phyloP scores from a whole-genome alignment of 73 alveolate species.

The Symbiodinium natans region DNA sequence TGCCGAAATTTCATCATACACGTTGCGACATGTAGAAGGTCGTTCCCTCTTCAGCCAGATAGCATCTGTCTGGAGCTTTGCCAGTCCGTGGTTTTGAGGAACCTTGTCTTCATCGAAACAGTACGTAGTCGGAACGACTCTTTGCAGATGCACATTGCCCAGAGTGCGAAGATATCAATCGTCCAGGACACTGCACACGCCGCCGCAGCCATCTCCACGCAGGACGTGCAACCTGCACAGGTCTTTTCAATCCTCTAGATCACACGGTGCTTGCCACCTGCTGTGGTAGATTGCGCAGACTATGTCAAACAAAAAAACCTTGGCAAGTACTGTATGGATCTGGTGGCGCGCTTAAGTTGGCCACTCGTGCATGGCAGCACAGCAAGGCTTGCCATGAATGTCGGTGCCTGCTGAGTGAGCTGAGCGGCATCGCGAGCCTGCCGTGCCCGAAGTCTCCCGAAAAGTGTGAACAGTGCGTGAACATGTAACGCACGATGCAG shows the following conservation, averaged over 20 bases:
- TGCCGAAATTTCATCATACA: neutral
- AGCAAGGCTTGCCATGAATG: neutral
- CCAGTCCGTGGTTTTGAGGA: neutral
- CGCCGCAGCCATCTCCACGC: constrained; percentile 70
- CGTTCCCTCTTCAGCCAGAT: neutral
- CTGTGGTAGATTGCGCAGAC: neutral
- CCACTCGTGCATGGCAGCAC: neutral
- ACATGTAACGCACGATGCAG: no score
- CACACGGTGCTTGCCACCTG: neutral
- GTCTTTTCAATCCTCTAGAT: neutral
- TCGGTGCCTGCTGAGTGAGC: constrained; percentile 48
- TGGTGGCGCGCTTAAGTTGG: neutral
- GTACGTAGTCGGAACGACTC: no score
- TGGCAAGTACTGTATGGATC: neutral
- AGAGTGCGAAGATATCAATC: neutral
- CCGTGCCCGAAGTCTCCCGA: neutral
- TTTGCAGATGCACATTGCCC: no score
- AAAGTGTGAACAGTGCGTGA: no score
- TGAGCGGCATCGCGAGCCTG: constrained; percentile 87
- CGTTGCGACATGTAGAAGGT: no score
- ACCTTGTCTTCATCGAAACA: neutral
- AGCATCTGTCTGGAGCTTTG: neutral
- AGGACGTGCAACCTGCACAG: constrained; percentile 12
- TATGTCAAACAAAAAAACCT: neutral
- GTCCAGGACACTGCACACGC: constrained; percentile 26